Evolutionary conservation across 768 basidiomycete species (phyloP).

Genomic region (Dendrothele bispora): DNA sequence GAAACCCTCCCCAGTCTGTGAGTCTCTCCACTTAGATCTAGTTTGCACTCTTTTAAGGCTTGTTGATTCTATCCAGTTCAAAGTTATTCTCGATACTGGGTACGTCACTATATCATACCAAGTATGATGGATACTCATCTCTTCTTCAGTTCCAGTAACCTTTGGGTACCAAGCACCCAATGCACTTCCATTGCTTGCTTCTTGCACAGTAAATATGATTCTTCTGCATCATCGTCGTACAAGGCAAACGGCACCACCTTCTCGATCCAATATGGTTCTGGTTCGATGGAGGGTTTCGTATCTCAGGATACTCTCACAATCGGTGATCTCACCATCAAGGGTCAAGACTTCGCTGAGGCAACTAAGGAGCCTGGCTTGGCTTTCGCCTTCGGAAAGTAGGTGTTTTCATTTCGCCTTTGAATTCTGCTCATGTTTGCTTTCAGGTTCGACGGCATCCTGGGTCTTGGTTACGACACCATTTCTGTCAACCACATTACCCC

Average conservation of each 20-base stretch:
- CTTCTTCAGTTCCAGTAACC: constrained; percentile 71
- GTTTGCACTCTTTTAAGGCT: constrained; percentile 4
- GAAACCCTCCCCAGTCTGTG: constrained; percentile 80
- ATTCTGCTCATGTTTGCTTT: neutral
- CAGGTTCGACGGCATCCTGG: constrained; percentile 94
- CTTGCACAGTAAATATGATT: constrained; percentile 92
- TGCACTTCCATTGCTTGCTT: constrained; percentile 93
- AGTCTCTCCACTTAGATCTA: constrained; percentile 22
- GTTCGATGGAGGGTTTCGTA: constrained; percentile 95
- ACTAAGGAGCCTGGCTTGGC: constrained; percentile 95
- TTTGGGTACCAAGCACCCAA: constrained; percentile 85
- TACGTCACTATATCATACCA: constrained; percentile 20
- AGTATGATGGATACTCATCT: constrained; percentile 9
- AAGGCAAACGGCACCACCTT: constrained; percentile 88
- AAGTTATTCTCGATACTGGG: constrained; percentile 95
- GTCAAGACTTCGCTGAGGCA: constrained; percentile 92
- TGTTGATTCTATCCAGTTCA: constrained; percentile 66
- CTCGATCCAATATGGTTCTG: constrained; percentile 91
- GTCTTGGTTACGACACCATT: constrained; percentile 94
- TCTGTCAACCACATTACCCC: constrained; percentile 91
- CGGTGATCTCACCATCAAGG: constrained; percentile 74
- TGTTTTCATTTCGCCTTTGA: constrained; percentile 8
- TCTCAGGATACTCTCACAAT: constrained; percentile 81
- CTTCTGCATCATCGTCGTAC: constrained; percentile 75
- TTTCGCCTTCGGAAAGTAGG: constrained; percentile 94